Base-by-base conservation (phyloP, 306 rosid species). In the Trifolium fragiferum region DNA sequence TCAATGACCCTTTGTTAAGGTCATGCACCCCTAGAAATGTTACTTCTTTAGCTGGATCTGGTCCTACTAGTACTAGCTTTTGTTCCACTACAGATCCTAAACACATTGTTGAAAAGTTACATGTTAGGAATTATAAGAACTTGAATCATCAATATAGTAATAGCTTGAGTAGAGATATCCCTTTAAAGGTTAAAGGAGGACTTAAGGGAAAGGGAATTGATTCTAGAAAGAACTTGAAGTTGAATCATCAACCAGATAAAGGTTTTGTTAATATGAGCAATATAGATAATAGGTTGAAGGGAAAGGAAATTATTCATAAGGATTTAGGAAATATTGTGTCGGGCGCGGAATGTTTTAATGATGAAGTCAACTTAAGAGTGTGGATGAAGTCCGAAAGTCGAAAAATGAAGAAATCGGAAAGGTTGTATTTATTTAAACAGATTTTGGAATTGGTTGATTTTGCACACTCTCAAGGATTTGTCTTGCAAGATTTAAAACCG, bases 391-490 rank as follows among this genome's bases (percentile, higher is more conserved):
- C 70, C 27, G 70, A 82, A 46, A 47, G 78, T 47, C 70, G 30
- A 20, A 80, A 60, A 60, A 68, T 74, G 50, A 75, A 71, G 58
- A 85, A 78, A 83, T 65, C 70, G 37, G 78, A 66, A 79, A 87
- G 86, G 49, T 14, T 88, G 32, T 78, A 33, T 43, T 49, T 90
- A 35, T 90, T 88, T 70, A 86, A 86, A 82, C 84, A 84, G 80
- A 74, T 90, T 20, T 73, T 88, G 85, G 85, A 85, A 54, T 70
- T 80, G 65, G 87, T 84, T 62, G 84, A 83, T 78, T 78, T 62
- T 59, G 85, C 84, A 47, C 93, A 88, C 78, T 82, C 86, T 1
- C 80, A 80, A 73, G 91, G 91, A 44, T 50, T 81, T 72, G 82
- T 85, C 78, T 72, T 90, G 82, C 87, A 73, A 54, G 86, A 90